Evolutionary conservation across 352 stramenopile genomes (phyloP).

Genomic region (Phytophthora pinifolia): DNA sequence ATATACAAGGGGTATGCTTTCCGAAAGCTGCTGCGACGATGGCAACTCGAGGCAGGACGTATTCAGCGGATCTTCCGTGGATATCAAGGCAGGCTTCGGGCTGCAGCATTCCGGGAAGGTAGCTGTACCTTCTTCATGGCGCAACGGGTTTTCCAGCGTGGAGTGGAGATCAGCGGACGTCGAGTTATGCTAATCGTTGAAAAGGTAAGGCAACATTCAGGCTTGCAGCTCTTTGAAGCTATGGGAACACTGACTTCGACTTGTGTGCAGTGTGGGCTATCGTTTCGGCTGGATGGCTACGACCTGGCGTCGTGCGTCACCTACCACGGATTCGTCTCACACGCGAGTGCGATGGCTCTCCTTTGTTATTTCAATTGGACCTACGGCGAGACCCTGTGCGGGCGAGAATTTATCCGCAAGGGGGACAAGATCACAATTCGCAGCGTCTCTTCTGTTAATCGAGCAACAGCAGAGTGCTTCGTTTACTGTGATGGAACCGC

Average conservation of each 20-base stretch:
- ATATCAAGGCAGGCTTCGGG: conserved; percentile 49
- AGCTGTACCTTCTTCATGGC: conserved; percentile 74
- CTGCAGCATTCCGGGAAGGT: conserved; percentile 60
- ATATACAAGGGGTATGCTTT: conserved; percentile 53
- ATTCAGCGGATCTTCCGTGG: conserved; percentile 67
- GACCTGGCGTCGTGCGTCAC: conserved; percentile 47
- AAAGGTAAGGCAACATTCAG: conserved; percentile 31
- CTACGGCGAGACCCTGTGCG: conserved; percentile 42
- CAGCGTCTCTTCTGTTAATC: conserved; percentile 40
- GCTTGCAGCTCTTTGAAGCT: background rate
- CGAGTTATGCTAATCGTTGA: conserved; percentile 62
- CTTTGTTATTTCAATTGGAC: conserved; percentile 66
- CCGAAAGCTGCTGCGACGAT: conserved; percentile 32
- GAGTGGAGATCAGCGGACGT: conserved; percentile 43
- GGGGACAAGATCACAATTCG: conserved; percentile 36
- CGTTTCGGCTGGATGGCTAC: conserved; percentile 61
- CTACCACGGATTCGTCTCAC: conserved; percentile 59
- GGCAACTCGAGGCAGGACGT: conserved; percentile 28
- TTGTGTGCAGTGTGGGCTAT: conserved; percentile 52
- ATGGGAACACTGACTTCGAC: background rate
- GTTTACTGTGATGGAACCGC: conserved; percentile 23
- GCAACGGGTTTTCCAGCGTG: conserved; percentile 64
- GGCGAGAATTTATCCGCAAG: conserved; percentile 41
- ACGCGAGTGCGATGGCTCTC: conserved; percentile 45
- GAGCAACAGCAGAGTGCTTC: conserved; percentile 42